A percentile compares a stretch with the other conserved stretches of the same genome.
Evolutionary conservation across 768 basidiomycete genomes (phyloP).

Genomic region (Tylopilus rubrobrunneus): DNA sequence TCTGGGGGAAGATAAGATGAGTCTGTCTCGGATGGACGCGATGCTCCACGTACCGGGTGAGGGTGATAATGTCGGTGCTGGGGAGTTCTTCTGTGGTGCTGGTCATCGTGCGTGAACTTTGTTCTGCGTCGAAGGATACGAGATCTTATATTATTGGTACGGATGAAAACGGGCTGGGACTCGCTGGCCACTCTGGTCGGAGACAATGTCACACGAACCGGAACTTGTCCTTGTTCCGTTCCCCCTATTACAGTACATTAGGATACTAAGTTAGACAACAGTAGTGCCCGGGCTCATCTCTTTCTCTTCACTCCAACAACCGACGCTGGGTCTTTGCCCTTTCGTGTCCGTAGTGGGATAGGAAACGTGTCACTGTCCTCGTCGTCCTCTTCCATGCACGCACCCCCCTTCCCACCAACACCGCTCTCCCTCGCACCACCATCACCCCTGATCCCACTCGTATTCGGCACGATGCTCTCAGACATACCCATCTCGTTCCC

Average conservation of each 20-base stretch:
- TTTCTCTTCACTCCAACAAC: slow-evolving; percentile 60
- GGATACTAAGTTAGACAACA: background rate
- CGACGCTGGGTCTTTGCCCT: slow-evolving; percentile 49
- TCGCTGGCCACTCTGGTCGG: background rate
- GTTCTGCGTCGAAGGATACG: background rate
- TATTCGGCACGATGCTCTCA: slow-evolving; percentile 55
- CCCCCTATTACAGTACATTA: slow-evolving; percentile 17
- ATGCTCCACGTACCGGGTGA: slow-evolving; percentile 65
- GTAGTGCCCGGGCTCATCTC: slow-evolving; percentile 37
- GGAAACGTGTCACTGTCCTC: slow-evolving; percentile 71
- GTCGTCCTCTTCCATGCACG: slow-evolving; percentile 51
- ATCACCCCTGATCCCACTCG: slow-evolving; percentile 56
- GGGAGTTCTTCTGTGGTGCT: slow-evolving; percentile 54
- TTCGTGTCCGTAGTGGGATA: slow-evolving; percentile 65
- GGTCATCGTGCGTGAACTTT: slow-evolving; percentile 24
- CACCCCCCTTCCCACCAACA: slow-evolving; percentile 15
- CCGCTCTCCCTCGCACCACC: slow-evolving; percentile 24
- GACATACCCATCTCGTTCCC: slow-evolving; percentile 47
- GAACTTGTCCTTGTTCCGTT: slow-evolving; percentile 10
- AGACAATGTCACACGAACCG: slow-evolving; percentile 5
- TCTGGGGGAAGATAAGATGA: slow-evolving; percentile 35
- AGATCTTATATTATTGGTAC: slow-evolving; percentile 9
- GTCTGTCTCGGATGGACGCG: background rate
- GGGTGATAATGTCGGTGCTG: slow-evolving; percentile 85
- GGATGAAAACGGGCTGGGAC: slow-evolving; percentile 19